Percentiles rank a stretch among this genome's conserved stretches.
Conservation (phyloP, 371 early-diverging fungal species). For the Apophysomyces sp. region DNA sequence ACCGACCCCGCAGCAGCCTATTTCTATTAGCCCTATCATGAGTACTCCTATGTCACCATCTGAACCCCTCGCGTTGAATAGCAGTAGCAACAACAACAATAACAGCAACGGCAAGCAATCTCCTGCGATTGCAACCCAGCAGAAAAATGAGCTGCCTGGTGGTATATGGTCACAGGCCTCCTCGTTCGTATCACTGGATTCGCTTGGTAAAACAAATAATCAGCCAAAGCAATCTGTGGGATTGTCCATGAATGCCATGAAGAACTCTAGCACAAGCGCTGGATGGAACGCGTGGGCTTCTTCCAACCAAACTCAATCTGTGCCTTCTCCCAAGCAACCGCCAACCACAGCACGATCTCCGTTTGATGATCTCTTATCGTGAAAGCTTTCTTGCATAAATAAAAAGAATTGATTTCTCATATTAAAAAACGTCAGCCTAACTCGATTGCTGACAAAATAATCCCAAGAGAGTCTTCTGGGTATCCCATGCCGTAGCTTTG, state of each 20-base stretch:
- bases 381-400: not conserved
- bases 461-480: conserved; percentile 7
- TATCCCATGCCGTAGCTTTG: conserved; percentile 25
- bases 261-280: conserved; percentile 36
- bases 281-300: conserved; percentile 47
- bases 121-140: not conserved
- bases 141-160: conserved; percentile 20
- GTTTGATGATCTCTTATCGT: conserved; percentile 45
- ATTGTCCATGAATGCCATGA: conserved; percentile 62
- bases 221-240: conserved; percentile 37
- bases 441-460: not conserved
- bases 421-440: not conserved
- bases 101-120: conserved; percentile 10
- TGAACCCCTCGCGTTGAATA: not conserved
- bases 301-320: conserved; percentile 9
- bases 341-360: conserved; percentile 19
- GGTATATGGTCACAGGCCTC: conserved; percentile 64
- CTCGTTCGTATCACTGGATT: conserved; percentile 55
- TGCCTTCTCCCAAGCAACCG: conserved; percentile 5
- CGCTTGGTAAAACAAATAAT: conserved; percentile 47
- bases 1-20: conserved; percentile 6
- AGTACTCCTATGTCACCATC: conserved; percentile 1
- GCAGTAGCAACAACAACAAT: conserved; percentile 14
- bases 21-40: not conserved
- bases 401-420: not conserved